Evolutionary conservation across 805 yeast species (phyloP).

Genomic region (Cyberlindnera bimundalis): DNA sequence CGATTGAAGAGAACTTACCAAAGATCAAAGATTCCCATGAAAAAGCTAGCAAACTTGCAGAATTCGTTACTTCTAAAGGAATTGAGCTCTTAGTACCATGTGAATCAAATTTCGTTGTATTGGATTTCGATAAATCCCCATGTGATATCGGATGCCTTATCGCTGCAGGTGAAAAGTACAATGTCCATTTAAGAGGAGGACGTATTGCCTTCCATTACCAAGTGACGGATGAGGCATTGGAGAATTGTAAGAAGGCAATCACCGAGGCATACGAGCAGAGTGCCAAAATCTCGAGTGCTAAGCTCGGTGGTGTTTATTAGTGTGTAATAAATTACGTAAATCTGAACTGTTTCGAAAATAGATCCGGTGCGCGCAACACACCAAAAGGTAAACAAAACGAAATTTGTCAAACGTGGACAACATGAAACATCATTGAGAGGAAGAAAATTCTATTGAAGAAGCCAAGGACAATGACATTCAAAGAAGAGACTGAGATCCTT

Average conservation of each 20-base stretch:
- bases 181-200: slow-evolving; percentile 36
- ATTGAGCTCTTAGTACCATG: slow-evolving; percentile 68
- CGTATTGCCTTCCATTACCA: slow-evolving; percentile 12
- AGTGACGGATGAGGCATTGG: slow-evolving; percentile 40
- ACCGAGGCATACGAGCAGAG: slow-evolving; percentile 46
- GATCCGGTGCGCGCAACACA: slow-evolving; percentile 5
- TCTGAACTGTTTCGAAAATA: not conserved
- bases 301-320: slow-evolving; percentile 1
- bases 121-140: slow-evolving; percentile 48
- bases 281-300: slow-evolving; percentile 3
- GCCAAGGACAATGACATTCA: slow-evolving; percentile 12
- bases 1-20: slow-evolving; percentile 66
- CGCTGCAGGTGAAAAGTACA: slow-evolving; percentile 53
- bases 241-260: slow-evolving; percentile 53
- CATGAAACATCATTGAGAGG: too few species aligned
- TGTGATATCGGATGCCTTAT: slow-evolving; percentile 54
- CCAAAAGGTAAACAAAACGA: slow-evolving; percentile 9
- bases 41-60: slow-evolving; percentile 48
- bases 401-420: not conserved
- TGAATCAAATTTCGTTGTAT: slow-evolving; percentile 79
- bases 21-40: slow-evolving; percentile 45
- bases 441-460: too few species aligned
- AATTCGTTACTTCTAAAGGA: slow-evolving; percentile 49
- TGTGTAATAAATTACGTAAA: not conserved
- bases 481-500: slow-evolving; percentile 14